These are phyloP conservation scores for Pleomassaria siparia DNA, from an alignment of 2,329 filamentous ascomycete species.

Conservation along the genomic window DNA sequence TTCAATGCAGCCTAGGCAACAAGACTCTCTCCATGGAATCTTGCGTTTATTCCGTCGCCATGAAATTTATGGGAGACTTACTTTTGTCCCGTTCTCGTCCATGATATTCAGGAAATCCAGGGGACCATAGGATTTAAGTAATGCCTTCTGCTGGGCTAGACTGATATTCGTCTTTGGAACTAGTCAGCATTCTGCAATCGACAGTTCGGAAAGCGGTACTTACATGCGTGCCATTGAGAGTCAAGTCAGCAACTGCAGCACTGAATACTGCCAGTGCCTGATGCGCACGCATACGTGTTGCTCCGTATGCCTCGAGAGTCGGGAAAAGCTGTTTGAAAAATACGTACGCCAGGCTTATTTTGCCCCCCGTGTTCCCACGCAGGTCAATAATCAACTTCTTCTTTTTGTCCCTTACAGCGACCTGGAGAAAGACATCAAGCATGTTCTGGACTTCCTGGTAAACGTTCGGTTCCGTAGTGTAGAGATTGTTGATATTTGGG, in stretches of 20 bases:
- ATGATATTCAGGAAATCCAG: conserved; percentile 21
- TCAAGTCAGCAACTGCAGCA: conserved; percentile 11
- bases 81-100: conserved; percentile 13
- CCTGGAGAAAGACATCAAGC: conserved; percentile 45
- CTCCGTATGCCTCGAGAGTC: conserved; percentile 39
- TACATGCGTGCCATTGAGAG: conserved; percentile 28
- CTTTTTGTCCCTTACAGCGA: conserved; percentile 49
- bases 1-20: conserved; percentile 26
- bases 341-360: conserved; percentile 33
- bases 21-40: too few relatives aligned
- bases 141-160: conserved; percentile 5
- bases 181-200: too few relatives aligned
- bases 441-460: conserved; percentile 29
- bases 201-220: background rate
- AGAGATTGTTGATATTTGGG: conserved; percentile 1
- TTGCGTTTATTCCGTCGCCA: too few relatives aligned
- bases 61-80: too few relatives aligned
- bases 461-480: conserved; percentile 7
- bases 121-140: background rate
- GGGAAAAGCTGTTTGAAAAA: conserved; percentile 56
- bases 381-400: conserved; percentile 64
- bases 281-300: conserved; percentile 47
- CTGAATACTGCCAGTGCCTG: conserved; percentile 38
- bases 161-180: background rate
- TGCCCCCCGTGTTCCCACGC: conserved; percentile 59